phyloP scores from a whole-genome alignment of 306 rosid species.

The Malus orientalis region DNA sequence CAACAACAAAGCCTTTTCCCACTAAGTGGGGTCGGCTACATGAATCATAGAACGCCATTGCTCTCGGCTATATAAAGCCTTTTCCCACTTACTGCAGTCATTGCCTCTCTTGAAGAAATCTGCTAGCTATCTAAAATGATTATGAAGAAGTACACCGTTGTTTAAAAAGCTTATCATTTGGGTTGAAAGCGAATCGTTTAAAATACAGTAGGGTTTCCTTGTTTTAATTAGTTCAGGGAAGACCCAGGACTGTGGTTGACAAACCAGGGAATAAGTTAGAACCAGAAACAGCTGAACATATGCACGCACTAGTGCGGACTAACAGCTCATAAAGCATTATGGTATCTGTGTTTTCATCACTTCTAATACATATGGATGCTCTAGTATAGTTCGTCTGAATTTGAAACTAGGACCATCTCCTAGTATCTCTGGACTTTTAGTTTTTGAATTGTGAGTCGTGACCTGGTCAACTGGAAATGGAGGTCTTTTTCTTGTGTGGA shows the following conservation, averaged over 20 bases:
- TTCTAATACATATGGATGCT: not conserved
- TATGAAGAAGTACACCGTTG: not conserved
- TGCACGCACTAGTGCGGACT: not conserved
- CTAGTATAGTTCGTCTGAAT: not conserved
- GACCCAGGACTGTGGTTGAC: not conserved
- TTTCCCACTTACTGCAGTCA: not conserved
- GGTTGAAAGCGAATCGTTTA: not conserved
- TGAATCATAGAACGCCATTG: no score
- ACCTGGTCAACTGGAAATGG: not conserved
- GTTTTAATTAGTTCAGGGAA: not conserved
- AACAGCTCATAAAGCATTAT: not conserved
- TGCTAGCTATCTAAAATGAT: not conserved
- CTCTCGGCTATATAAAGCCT: no score
- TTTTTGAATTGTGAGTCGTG: not conserved
- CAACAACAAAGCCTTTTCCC: no score
- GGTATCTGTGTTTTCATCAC: not conserved
- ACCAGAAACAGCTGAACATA: not conserved
- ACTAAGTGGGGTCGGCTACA: no score
- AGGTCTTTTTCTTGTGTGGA: not conserved
- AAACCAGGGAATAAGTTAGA: not conserved
- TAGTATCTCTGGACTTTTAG: not conserved
- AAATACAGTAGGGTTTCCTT: not conserved
- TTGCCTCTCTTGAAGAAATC: not conserved
- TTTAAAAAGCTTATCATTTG: not conserved
- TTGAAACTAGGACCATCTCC: not conserved